Base-by-base conservation (phyloP, 768 basidiomycete genomes). In the Trichaptum fuscoviolaceum region DNA sequence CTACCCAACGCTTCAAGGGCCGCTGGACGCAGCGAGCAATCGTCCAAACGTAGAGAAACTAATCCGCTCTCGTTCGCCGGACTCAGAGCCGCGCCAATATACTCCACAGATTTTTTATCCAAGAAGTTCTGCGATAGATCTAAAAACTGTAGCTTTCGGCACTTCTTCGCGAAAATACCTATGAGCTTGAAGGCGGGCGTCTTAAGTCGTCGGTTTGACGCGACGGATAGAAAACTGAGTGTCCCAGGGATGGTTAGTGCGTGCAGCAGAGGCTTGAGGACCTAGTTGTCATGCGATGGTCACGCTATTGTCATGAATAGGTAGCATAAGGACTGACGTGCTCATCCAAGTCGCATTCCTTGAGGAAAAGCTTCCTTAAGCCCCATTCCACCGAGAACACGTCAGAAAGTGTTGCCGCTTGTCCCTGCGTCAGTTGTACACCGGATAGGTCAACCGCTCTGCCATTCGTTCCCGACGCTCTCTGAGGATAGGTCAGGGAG, bases 321-420 rank as follows among this genome's bases (percentile, higher is more conserved):
- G 58, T 27, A 24, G 24, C 67, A 61, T 30, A 26, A 23, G 65
- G 6, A 77, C 85, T 66, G 72, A 95, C 95, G 67, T 84, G 82
- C 63, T 94, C 91, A 69, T 95, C 93, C 24, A 99, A 76, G 70
- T 95, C 88, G 71, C 95, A 98, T 74, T 92, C 91, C 57, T 92
- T 87, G 65, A 97, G 84, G 0, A 91, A 88, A 24, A 96, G 80
- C 71, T 94, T 96, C 27, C 90, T 82, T 23, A 97, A 79, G 0
- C 95, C 96, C 92, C 95, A 98, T 76, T 98, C 94, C 66, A 97
- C 89, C 8, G 87, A 86, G 69, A 99, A 87, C 17, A 97, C 87
- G 76, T 99, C 96, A 0, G 96, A 90, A 20, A 99, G 82, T 20
- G 95, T 88, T 15, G 89, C 87, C 0, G 93, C 90, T 0, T 86